Base-by-base conservation (phyloP, 2,329 filamentous ascomycete genomes). In the Pseudogymnoascus sp. region DNA sequence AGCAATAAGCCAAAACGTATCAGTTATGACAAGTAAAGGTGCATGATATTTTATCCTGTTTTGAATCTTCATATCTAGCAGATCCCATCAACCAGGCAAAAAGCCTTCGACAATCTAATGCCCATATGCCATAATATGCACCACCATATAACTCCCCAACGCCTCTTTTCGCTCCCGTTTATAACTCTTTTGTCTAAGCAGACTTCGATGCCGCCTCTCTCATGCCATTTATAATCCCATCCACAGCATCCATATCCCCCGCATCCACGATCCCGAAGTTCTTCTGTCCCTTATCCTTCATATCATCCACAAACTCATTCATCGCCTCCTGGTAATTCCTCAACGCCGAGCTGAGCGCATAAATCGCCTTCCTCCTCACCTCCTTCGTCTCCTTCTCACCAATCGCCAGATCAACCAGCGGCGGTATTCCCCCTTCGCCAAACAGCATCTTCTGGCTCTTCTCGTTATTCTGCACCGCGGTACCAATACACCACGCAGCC, bases 391-490 rank as follows among this genome's bases (percentile, higher is more conserved):
- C 78, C 64, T 85, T 86, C 47, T 83, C 80, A 35, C 81, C 78
- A 5, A 85, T 81, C 16, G 82, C 82, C 67, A 96, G 73, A 60
- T 80, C 79, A 7, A 91, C 86, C 21, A 99, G 81, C 33, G 77
- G 82, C 38, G 87, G 83, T 31, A 97, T 79, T 2, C 87, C 91
- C 33, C 89, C 89, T 66, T 81, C 76, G 37, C 80, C 81, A 26
- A 84, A 68, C 62, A 86, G 75, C 61, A 84, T 85, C 77, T 95
- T 90, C 78, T 99, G 95, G 61, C 85, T 87, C 73, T 88, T 88
- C 69, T 84, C 82, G 76, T 99, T 97, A 79, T 99, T 99, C 81
- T 97, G 93, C 65, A 99, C 95, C 8, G 95, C 93, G 5, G 93
- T 97, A 61, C 91, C 91, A 64, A 95, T 80, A 78, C 92, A 97